phyloP scores from a whole-genome alignment of 768 basidiomycete species.

The Leucogyrophana mollusca region DNA sequence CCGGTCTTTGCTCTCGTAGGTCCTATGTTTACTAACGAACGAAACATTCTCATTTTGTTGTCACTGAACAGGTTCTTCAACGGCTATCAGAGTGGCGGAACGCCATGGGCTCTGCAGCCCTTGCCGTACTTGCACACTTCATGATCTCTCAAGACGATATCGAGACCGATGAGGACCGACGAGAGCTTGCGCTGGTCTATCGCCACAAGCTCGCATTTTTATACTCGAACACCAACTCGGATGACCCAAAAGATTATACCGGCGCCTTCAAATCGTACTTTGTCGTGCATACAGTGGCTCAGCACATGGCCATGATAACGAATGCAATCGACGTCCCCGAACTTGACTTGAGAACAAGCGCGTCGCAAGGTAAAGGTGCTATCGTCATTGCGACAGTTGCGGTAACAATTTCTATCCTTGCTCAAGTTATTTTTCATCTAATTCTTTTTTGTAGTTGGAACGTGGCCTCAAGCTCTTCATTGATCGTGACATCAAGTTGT shows the following conservation, averaged over 20 bases:
- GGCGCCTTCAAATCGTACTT: slow-evolving; percentile 2
- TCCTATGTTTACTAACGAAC: not conserved
- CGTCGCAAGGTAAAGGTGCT: not conserved
- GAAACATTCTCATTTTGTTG: not conserved
- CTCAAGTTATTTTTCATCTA: not conserved
- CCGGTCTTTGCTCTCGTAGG: slow-evolving; percentile 3
- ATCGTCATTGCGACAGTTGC: not conserved
- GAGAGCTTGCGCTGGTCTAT: not conserved
- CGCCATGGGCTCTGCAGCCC: not conserved
- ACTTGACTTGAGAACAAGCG: not conserved
- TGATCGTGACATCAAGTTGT: not conserved
- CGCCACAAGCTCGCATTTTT: not conserved
- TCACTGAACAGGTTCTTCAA: not conserved
- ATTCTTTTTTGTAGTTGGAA: not conserved
- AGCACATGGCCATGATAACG: not conserved
- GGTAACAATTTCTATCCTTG: not conserved
- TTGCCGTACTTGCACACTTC: not conserved
- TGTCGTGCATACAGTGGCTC: not conserved
- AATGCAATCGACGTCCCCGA: not conserved
- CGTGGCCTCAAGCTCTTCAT: not conserved
- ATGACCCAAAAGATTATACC: not conserved
- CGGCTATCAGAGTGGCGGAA: not conserved
- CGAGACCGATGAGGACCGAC: not conserved
- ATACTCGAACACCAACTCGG: not conserved
- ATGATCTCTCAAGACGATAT: not conserved